Base-by-base conservation (phyloP, 1,284 basidiomycete species). In the Spongispora temasekensis region DNA sequence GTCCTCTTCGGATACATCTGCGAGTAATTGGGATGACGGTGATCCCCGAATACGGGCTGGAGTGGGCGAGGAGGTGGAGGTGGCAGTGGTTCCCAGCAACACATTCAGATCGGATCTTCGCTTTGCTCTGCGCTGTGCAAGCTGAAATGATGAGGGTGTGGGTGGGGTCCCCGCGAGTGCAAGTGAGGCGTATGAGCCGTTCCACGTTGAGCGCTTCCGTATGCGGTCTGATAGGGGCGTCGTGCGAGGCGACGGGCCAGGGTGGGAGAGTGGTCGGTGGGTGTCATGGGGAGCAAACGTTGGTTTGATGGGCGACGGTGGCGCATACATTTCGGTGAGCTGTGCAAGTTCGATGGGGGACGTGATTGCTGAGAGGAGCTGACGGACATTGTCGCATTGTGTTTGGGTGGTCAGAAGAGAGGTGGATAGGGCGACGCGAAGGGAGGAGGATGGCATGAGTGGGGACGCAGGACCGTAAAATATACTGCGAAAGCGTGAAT, bases 241-340 rank as follows among this genome's bases (percentile, higher is more conserved):
- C 4, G 67, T 62, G 17, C 67, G 74, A 52, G 64, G 65, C 46
- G 73, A 67, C 9, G 71, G 66, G 13, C 72, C 75, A 6, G 83
- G 80, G 59, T 82, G 75, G 10, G 83, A 85, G 25, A 81, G 71
- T 2, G 77, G 76, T 25, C 79, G 75, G 62, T 73, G 69, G 28
- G 71, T 58, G 54, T 81, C 78, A 54, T 64, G 62, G 35, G 75
- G 68, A 27, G 67, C 61, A 63, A 81, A 78, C 10, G 72, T 63
- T 6, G 78, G 70, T 58, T 78, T 80, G 30, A 80, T 71, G 15
- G 88, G 86, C 2, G 87, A 89, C 0, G 90, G 81, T 4, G 91
- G 91, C 1, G 89, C 89, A 71, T 93, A 93, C 91, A 93, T 93
- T 73, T 91, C 90, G 4, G 88, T 79, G 10, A 93, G 78, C 67